Evolutionary conservation across 2,329 filamentous ascomycete species (phyloP).

Genomic region (Rhinocladiella mackenziei): DNA sequence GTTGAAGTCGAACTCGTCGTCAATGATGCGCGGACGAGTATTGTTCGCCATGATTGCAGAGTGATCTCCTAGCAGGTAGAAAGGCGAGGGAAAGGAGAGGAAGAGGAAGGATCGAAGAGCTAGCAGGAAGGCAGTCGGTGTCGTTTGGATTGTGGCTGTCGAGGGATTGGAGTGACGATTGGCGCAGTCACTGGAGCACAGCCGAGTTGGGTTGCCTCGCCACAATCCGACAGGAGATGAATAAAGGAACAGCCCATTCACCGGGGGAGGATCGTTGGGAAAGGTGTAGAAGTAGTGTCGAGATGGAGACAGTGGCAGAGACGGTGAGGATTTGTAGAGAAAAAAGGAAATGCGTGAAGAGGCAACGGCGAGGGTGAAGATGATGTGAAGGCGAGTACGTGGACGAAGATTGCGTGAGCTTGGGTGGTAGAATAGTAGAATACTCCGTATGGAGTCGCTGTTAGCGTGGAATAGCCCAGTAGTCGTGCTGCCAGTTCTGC

Average conservation of each 20-base stretch:
- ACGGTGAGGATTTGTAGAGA: background rate
- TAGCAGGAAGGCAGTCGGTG: background rate
- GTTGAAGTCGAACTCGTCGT: constrained; percentile 55
- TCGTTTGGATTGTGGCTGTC: constrained; percentile 3
- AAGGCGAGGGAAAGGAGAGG: constrained; percentile 1
- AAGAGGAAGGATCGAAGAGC: constrained; percentile 2
- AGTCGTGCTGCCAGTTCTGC: no score
- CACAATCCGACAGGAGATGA: constrained; percentile 16
- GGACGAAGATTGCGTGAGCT: background rate
- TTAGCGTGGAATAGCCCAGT: no score
- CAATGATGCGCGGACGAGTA: constrained; percentile 26
- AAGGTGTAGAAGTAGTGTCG: constrained; percentile 48
- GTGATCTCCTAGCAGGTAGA: constrained; percentile 1
- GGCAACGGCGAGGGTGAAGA: background rate
- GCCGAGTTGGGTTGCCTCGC: constrained; percentile 21
- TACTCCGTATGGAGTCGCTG: no score
- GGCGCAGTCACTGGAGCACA: constrained; percentile 22
- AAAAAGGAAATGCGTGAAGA: background rate
- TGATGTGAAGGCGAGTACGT: background rate
- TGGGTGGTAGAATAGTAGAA: no score
- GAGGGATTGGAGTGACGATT: constrained; percentile 11
- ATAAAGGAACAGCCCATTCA: constrained; percentile 12
- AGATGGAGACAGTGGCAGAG: background rate
- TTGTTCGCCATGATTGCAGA: constrained; percentile 19
- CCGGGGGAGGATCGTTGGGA: background rate